These are phyloP conservation scores for Aspergillus neoniger DNA, from an alignment of 2,329 filamentous ascomycete species.

Conservation along the genomic window DNA sequence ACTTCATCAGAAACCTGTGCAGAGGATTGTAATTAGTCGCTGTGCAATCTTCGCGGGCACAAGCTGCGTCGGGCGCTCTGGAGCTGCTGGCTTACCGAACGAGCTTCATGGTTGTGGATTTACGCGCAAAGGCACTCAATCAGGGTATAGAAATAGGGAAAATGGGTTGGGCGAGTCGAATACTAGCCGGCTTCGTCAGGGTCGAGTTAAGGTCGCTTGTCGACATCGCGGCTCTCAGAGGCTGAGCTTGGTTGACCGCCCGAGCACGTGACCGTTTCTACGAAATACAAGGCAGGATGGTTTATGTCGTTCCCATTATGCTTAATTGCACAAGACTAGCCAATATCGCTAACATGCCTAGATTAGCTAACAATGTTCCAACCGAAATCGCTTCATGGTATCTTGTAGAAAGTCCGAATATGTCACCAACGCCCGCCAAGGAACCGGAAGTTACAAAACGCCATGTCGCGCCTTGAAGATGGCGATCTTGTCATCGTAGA, in stretches of 20 bases:
- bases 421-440: conserved; percentile 11
- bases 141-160: background rate
- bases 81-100: conserved; percentile 64
- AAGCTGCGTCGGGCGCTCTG: background rate
- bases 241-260: conserved; percentile 18
- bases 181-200: background rate
- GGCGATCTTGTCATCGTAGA: conserved; percentile 80
- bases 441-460: conserved; percentile 34
- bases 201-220: background rate
- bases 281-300: too few species aligned
- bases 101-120: conserved; percentile 79
- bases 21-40: conserved; percentile 1
- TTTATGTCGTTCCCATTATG: background rate
- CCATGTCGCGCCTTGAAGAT: conserved; percentile 77
- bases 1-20: conserved; percentile 96
- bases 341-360: background rate
- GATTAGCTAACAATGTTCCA: background rate
- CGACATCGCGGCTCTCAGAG: conserved; percentile 20
- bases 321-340: background rate
- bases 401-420: conserved; percentile 15
- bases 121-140: background rate
- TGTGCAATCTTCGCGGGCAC: background rate
- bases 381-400: conserved; percentile 18
- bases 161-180: background rate
- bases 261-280: conserved; percentile 14